Evolutionary conservation across 345 rosid genomes (phyloP).

Genomic region (Turnera subulata): DNA sequence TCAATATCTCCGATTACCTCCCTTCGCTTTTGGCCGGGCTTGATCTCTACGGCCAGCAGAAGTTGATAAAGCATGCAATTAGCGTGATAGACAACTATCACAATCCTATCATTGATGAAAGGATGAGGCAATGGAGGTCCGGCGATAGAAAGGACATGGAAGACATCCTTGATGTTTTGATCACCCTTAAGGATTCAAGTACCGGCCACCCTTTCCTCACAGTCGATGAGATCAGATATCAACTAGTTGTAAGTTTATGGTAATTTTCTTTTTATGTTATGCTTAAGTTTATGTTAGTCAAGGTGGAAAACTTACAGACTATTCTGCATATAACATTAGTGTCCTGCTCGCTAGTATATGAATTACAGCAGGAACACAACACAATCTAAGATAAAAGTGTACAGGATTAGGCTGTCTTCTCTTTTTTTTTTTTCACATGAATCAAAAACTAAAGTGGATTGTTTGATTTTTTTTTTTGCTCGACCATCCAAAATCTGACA

Average conservation of each 20-base stretch:
- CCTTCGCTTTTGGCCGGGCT: constrained; percentile 39
- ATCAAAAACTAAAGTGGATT: no score
- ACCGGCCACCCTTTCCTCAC: not conserved
- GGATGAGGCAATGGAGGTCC: constrained; percentile 29
- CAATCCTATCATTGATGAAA: constrained; percentile 43
- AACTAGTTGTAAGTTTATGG: constrained; percentile 12
- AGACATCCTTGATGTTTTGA: constrained; percentile 46
- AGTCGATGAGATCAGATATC: constrained; percentile 2
- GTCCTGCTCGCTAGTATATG: no score
- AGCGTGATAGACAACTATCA: constrained; percentile 36
- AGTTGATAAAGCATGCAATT: constrained; percentile 21
- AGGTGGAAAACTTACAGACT: no score
- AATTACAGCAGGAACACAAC: no score
- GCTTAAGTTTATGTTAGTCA: no score
- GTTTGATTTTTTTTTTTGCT: no score
- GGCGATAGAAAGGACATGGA: constrained; percentile 22
- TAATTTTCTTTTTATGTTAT: no score
- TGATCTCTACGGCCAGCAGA: constrained; percentile 55
- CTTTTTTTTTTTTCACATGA: no score
- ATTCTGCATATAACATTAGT: no score
- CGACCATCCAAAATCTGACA: no score
- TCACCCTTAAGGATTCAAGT: constrained; percentile 14
- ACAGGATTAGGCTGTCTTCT: no score
- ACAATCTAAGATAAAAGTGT: no score
- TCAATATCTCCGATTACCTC: constrained; percentile 47